Base-by-base conservation (phyloP, 257 asterid genomes). In the Rauvolfia tetraphylla region DNA sequence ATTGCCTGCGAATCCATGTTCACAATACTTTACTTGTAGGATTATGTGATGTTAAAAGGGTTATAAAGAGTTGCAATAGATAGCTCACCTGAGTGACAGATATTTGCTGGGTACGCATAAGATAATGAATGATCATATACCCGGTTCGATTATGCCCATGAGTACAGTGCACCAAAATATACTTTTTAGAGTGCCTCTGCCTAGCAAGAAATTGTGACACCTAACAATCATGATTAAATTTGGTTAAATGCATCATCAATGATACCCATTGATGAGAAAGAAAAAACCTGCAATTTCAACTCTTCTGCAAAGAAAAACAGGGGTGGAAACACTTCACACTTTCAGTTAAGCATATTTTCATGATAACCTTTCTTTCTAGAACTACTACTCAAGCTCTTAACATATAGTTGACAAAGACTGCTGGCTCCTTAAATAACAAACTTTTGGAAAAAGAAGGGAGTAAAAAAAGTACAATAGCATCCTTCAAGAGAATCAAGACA, bases 71-170 rank as follows among this genome's bases (percentile, higher is more conserved):
- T 57, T 61, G 57, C 29, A 44, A 36, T 22, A 82, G 76, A 65
- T 67, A 79, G 68, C 90, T 82, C 33, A 91, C 99, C 95, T 93
- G 96, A 68, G 91, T 83, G 85, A 93, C 99, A 79, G 97, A 91
- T 66, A 86, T 85, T 25, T 88, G 81, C 75, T 38, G 79, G 57
- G 96, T 86, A 53, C 99, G 94, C 99, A 95, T 93, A 71, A 95
- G 97, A 87, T 84, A 95, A 81, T 95, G 98, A 82, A 89, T 81
- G 53, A 93, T 90, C 99, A 95, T 95, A 84, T 82, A 95, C 81
- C 99, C 99, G 53, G 99, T 95, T 73, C 98, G 97, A 78, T 95
- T 95, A 82, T 95, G 98, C 80, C 99, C 99, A 84, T 95, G 99
- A 0, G 99, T 95, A 88, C 99, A 95, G 79, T 95, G 99, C 54